These are phyloP conservation scores for Ganoderma lingzhi DNA, from an alignment of 1,284 basidiomycete species.

Conservation along the genomic window DNA sequence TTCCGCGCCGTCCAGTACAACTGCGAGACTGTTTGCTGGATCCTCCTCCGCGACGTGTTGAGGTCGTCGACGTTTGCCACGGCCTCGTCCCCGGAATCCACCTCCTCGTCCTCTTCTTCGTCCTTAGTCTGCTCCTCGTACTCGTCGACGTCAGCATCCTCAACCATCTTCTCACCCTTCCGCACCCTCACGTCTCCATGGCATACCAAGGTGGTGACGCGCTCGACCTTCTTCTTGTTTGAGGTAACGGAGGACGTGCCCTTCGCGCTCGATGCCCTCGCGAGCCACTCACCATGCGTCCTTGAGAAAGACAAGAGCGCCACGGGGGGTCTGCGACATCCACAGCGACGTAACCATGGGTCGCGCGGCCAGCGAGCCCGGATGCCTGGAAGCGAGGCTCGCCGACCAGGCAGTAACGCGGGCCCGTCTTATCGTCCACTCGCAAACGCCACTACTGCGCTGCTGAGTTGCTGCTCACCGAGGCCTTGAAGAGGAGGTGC, in stretches of 20 bases:
- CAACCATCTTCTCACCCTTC: neutral
- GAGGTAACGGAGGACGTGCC: conserved; percentile 7
- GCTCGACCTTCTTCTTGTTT: conserved; percentile 11
- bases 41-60: neutral
- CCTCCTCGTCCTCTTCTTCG: neutral
- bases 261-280: conserved; percentile 10
- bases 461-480: neutral
- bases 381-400: conserved; percentile 13
- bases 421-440: neutral
- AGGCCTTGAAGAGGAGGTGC: neutral
- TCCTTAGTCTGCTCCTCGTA: neutral
- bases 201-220: conserved; percentile 14
- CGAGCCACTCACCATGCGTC: conserved; percentile 17
- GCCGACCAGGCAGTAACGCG: conserved; percentile 12
- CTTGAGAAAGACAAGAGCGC: conserved; percentile 16
- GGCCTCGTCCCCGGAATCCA: neutral
- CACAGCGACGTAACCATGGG: conserved; percentile 22
- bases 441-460: conserved; percentile 19
- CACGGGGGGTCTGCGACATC: neutral
- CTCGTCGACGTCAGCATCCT: neutral
- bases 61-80: too few species aligned
- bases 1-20: conserved; percentile 8
- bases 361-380: conserved; percentile 16
- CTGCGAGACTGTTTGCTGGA: conserved; percentile 4
- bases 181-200: conserved; percentile 20